Evolutionary conservation across 1,284 basidiomycete genomes (phyloP), one percentile per base, ranked within the genome.

Genomic region (Vanrija sp.): DNA sequence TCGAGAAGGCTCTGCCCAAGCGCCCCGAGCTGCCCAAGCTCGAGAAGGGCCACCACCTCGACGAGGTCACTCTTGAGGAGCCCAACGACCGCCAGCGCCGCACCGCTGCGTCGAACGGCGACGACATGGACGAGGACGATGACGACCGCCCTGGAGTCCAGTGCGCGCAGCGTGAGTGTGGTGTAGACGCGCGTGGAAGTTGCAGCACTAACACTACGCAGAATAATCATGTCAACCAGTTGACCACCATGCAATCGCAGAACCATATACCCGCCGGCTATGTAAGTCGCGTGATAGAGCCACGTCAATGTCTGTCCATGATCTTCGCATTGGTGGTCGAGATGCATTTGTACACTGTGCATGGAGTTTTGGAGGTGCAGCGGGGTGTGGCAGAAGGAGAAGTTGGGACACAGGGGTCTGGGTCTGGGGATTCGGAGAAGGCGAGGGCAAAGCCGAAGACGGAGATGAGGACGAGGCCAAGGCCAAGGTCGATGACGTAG

Each of bases 1-100:
- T 99, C 59, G 95, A 99, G 78, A 77, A 84, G 57, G 94, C 91
- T 12, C 84, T 99, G 1, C 91, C 94, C 16, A 82, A 89, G 15
- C 86, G 96, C 53, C 81, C 80, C 52, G 81, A 86, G 12, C 62
- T 91, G 40, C 83, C 85, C 62, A 86, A 83, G 68, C 86, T 87
- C 69, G 56, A 83, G 16, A 86, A 87, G 79, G 83, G 82, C 63
- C 68, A 88, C 46, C 71, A 84, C 58, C 70, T 92, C 12, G 96
- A 99, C 72, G 93, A 98, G 72, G 92, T 91, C 44, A 83, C 86
- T 51, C 80, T 98, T 62, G 83, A 87, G 59, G 88, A 95, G 67
- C 83, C 87, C 14, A 89, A 92, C 72, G 85, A 86, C 63, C 85
- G 88, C 63, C 84, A 91, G 69, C 65, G 65, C 55, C 83, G 80